These are phyloP conservation scores for Plasmopara muralis DNA, from an alignment of 352 stramenopile genomes.

Conservation along the genomic window DNA sequence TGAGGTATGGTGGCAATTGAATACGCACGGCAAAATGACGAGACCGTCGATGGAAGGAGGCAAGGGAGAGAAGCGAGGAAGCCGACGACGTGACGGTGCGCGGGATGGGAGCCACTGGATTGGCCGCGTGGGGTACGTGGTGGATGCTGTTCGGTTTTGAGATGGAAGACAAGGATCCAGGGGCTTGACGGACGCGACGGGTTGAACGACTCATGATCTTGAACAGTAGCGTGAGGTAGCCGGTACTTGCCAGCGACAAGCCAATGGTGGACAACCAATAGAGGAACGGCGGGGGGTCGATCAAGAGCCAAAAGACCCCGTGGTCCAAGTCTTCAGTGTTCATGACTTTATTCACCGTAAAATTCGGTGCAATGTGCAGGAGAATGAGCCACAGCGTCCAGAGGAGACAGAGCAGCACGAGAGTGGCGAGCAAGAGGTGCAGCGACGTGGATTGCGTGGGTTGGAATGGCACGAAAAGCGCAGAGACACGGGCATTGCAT, in stretches of 20 bases:
- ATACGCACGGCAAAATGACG: constrained; percentile 9
- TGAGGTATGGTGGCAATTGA: no score
- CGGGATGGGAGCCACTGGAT: neutral
- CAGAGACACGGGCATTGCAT: constrained; percentile 1
- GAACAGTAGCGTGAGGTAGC: constrained; percentile 14
- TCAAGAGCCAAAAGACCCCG: constrained; percentile 29
- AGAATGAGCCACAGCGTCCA: constrained; percentile 25
- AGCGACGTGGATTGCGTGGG: constrained; percentile 7
- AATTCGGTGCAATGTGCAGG: constrained; percentile 18
- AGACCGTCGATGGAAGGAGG: constrained; percentile 2
- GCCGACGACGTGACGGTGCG: constrained; percentile 10
- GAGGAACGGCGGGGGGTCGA: constrained; percentile 12
- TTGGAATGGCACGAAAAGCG: constrained; percentile 1
- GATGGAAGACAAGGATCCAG: neutral
- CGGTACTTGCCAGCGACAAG: constrained; percentile 11
- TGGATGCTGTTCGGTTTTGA: neutral
- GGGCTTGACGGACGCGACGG: constrained; percentile 4
- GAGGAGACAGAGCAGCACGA: constrained; percentile 12
- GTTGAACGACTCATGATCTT: constrained; percentile 9
- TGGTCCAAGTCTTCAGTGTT: constrained; percentile 23
- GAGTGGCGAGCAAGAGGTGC: constrained; percentile 8
- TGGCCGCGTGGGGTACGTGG: neutral
- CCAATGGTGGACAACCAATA: constrained; percentile 9
- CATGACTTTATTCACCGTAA: constrained; percentile 28
- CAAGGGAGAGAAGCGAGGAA: constrained; percentile 1